These are phyloP conservation scores for Ascochyta viciae-villosae DNA, from an alignment of 2,329 filamentous ascomycete genomes.

Conservation along the genomic window DNA sequence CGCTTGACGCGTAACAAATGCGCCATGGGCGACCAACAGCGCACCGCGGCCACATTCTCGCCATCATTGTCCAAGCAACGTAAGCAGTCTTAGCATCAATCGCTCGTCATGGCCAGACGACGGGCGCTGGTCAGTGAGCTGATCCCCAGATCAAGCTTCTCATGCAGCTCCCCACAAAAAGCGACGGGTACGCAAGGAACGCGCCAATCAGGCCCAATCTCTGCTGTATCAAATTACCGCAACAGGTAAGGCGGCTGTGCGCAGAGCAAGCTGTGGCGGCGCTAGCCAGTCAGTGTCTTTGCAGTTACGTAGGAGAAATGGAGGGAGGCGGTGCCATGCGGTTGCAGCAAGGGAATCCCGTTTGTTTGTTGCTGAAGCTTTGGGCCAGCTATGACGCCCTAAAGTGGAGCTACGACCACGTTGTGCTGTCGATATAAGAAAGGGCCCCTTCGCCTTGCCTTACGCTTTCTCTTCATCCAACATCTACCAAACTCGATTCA, in stretches of 20 bases:
- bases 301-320: constrained; percentile 31
- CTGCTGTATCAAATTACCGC: constrained; percentile 20
- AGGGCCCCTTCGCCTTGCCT: constrained; percentile 20
- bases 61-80: constrained; percentile 24
- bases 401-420: constrained; percentile 19
- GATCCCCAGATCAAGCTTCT: constrained; percentile 29
- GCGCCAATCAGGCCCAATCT: constrained; percentile 20
- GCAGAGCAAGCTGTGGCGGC: constrained; percentile 31
- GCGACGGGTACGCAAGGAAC: constrained; percentile 27
- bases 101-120: constrained; percentile 28
- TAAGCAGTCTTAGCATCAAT: constrained; percentile 21
- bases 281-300: constrained; percentile 26
- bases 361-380: constrained; percentile 35
- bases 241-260: constrained; percentile 18
- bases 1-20: constrained; percentile 24
- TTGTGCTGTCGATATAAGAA: constrained; percentile 27
- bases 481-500: constrained; percentile 20
- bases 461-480: constrained; percentile 14
- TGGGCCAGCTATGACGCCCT: constrained; percentile 23
- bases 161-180: constrained; percentile 15
- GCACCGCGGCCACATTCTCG: constrained; percentile 20
- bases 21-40: constrained; percentile 11
- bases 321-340: constrained; percentile 33
- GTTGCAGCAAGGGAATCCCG: constrained; percentile 22
- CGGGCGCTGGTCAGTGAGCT: constrained; percentile 14